Evolutionary conservation across 2,329 filamentous ascomycete genomes (phyloP).

Genomic region (Passalora sequoiae): DNA sequence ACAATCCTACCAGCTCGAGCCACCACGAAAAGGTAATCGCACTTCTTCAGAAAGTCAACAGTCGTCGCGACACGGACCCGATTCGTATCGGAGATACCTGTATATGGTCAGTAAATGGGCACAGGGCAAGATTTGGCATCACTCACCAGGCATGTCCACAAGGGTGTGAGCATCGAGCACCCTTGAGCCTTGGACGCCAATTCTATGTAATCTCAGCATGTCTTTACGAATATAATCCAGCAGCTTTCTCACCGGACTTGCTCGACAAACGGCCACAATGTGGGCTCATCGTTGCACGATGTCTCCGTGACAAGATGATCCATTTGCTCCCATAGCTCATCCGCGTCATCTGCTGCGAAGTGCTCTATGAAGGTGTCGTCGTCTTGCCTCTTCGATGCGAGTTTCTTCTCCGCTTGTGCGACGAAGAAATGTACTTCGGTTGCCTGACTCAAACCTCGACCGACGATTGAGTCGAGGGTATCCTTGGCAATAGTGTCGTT

Average conservation of each 20-base stretch:
- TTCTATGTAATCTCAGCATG: slow-evolving; percentile 1
- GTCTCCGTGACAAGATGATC: slow-evolving; percentile 7
- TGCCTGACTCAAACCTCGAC: too few species aligned
- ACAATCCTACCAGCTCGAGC: slow-evolving; percentile 6
- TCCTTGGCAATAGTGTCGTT: not conserved
- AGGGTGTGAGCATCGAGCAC: slow-evolving; percentile 9
- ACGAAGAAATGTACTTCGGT: too few species aligned
- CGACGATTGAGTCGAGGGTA: not conserved
- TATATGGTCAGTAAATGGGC: not conserved
- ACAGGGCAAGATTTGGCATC: not conserved
- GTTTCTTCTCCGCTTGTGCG: not conserved
- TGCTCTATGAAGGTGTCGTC: slow-evolving; percentile 1
- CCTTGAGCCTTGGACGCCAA: slow-evolving; percentile 8
- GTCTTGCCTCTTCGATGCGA: not conserved
- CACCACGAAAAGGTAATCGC: slow-evolving; percentile 15
- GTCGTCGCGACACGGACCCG: slow-evolving; percentile 7
- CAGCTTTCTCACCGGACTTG: slow-evolving; percentile 2
- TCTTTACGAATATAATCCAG: not conserved
- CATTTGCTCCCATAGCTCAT: not conserved
- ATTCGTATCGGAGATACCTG: slow-evolving; percentile 16
- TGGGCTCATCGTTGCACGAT: not conserved
- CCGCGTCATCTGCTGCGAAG: not conserved
- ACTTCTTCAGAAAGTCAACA: slow-evolving; percentile 3
- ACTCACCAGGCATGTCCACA: slow-evolving; percentile 18
- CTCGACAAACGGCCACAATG: slow-evolving; percentile 16